Base-by-base conservation (phyloP, 73 alveolate species). In the Tetrahymena elliotti region DNA sequence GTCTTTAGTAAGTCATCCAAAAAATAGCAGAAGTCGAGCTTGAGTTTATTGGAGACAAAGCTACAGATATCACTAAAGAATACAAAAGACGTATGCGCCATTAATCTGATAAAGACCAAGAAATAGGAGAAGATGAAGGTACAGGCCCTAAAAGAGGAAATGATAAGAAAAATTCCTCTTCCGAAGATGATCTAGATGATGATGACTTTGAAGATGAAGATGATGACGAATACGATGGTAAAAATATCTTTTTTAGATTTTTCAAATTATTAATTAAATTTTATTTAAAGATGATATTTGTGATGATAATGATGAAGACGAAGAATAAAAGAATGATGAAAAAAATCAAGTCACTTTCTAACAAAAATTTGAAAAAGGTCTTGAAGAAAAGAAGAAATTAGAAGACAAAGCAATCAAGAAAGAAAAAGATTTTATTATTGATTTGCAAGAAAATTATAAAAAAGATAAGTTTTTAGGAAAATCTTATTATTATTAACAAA, bases 401-500 rank as follows among this genome's bases (percentile, higher is more conserved):
- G 97, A 93, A 84, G 95, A 95, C 92, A 95, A 54, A 94, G 93
- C 9, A 24, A 27, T 93, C 31, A 33, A 96, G 94, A 83, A 84
- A 94, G 96, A 82, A 35, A 82, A 31, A 22, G 92, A 94, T 18
- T 35, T 84, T 36, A 52, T 36, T 7, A 83, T 27, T 18, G 40
- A 83, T 92, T 24, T 84, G 53, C 37, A 96, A 95, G 33, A 94
- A 93, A 34, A 53, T 93, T 93, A 31, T 39, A 68, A 38, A 53
- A 52, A 35, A 24, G 97, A 33, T 82, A 83, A 95, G 41, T 93
- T 93, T 33, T 93, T 93, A 36, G 83, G 93, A 27, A 83, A 95
- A 88, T 97, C 92, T 96, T 98, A 96, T 94, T 98, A 98, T 93
- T 95, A 95, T 83, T 97, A 96, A 84, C 97, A 97, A 38, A 95